phyloP scores from a whole-genome alignment of 805 yeast species.

The Pichia exigua region DNA sequence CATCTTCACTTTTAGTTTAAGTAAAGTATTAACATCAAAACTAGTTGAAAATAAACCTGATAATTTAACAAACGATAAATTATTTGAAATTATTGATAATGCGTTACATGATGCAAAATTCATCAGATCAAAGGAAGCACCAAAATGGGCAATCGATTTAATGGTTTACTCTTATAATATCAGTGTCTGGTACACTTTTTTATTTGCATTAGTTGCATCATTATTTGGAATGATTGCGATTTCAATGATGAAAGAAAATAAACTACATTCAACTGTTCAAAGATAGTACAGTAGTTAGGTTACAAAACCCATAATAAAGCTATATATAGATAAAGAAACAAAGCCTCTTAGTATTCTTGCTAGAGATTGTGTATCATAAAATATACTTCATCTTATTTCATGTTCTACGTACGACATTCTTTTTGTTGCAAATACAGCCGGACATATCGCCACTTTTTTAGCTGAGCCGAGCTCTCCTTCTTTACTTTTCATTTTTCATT shows the following conservation, averaged over 20 bases:
- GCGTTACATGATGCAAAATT: conserved; percentile 55
- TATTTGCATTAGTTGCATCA: conserved; percentile 34
- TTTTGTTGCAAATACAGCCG: not conserved
- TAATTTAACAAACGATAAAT: conserved; percentile 30
- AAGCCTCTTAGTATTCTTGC: too few relatives aligned
- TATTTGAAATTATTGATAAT: conserved; percentile 37
- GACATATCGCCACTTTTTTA: not conserved
- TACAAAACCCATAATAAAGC: too few relatives aligned
- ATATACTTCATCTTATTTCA: too few relatives aligned
- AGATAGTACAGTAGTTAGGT: conserved; percentile 21
- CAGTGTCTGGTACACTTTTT: conserved; percentile 47
- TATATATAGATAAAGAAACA: not conserved
- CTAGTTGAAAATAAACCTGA: conserved; percentile 29
- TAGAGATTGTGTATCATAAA: too few relatives aligned
- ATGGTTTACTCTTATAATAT: conserved; percentile 43
- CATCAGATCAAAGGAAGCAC: conserved; percentile 38
- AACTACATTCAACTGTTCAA: conserved; percentile 44
- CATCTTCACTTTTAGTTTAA: conserved; percentile 44
- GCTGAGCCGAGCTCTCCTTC: not conserved
- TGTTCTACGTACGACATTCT: not conserved
- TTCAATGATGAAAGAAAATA: conserved; percentile 49
- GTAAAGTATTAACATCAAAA: conserved; percentile 19
- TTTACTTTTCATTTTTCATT: not conserved
- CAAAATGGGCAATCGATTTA: conserved; percentile 39
- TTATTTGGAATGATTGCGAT: conserved; percentile 34